Evolutionary conservation across 2,329 filamentous ascomycete species (phyloP).

Genomic region (Hypoxylon sp.): DNA sequence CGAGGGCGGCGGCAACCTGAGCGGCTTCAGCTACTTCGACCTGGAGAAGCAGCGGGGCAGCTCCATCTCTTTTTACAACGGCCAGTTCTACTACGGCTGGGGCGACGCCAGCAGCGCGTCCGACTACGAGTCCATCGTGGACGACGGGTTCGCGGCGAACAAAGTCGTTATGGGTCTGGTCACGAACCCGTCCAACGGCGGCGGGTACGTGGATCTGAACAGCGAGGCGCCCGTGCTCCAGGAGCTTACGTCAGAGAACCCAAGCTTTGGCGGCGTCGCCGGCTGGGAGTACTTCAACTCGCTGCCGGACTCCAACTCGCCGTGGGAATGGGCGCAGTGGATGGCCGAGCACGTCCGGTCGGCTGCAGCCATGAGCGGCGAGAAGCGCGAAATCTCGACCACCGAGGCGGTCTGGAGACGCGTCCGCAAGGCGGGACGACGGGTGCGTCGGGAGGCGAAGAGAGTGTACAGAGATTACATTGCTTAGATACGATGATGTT

Average conservation of each 20-base stretch:
- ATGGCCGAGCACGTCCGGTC: slow-evolving; percentile 48
- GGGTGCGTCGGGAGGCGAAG: slow-evolving; percentile 49
- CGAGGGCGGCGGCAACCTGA: slow-evolving; percentile 72
- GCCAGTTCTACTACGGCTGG: slow-evolving; percentile 95
- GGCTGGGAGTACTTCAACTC: slow-evolving; percentile 97
- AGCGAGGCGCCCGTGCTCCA: slow-evolving; percentile 62
- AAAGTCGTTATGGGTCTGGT: slow-evolving; percentile 86
- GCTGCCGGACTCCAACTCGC: slow-evolving; percentile 73
- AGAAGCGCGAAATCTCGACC: slow-evolving; percentile 46
- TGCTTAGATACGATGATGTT: slow-evolving; percentile 18
- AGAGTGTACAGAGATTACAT: slow-evolving; percentile 51
- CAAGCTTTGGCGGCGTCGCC: slow-evolving; percentile 87
- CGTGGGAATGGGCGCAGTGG: slow-evolving; percentile 81
- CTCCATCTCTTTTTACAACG: slow-evolving; percentile 87
- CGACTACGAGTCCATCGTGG: slow-evolving; percentile 67
- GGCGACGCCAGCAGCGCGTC: slow-evolving; percentile 67
- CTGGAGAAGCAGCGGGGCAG: slow-evolving; percentile 77
- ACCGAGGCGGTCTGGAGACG: slow-evolving; percentile 49
- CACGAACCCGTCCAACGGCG: slow-evolving; percentile 82
- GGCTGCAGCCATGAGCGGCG: slow-evolving; percentile 38
- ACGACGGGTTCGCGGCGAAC: slow-evolving; percentile 77
- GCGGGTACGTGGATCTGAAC: slow-evolving; percentile 65
- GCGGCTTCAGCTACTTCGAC: slow-evolving; percentile 84
- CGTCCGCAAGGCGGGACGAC: slow-evolving; percentile 48
- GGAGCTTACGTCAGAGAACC: slow-evolving; percentile 66